Base-by-base conservation (phyloP, 176 grass and related monocot species). In the Oryza brachyantha region DNA sequence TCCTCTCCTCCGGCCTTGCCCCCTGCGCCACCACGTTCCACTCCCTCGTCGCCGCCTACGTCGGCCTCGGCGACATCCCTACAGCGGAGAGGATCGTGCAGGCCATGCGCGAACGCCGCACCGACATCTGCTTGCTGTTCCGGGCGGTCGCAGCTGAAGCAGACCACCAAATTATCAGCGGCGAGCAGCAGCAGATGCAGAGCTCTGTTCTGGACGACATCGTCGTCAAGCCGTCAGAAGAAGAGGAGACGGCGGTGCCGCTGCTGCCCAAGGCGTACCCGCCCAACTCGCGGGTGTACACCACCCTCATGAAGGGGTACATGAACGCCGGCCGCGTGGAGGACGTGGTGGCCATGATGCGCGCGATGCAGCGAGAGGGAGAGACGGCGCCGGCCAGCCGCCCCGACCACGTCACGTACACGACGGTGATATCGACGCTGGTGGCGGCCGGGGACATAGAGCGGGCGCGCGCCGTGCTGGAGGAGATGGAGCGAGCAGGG, bases 291-390 rank as follows among this genome's bases (percentile, higher is more conserved):
- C 83, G 94, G 74, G 86, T 94, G 36, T 97, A 97, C 82, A 97
- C 91, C 3, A 97, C 94, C 42, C 77, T 97, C 7, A 94, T 97
- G 94, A 97, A 97, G 61, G 94, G 94, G 0, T 97, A 97, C 87
- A 94, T 90, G 94, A 91, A 90, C 64, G 83, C 62, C n/a, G 85
- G 87, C 8, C 89, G 89, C n/a, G 73, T 94, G 35, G 83, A 94
- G 35, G 94, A 97, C 31, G 94, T 97, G 26, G 69, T 97, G 48
- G 67, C 82, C 38, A 86, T 79, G 62, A 59, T 90, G 32, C 86
- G 74, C 3, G 94, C 94, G 22, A 94, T 97, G 94, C 83, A 57
- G 79, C 75, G 39, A 10, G 91, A 93, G 48, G 86, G 62, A 7
- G 63, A 69, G 75, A 78, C 72, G 26, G 25, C 69, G 31, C 87